Conservation (phyloP, 148 eudicot species). For the Cornus suecica region DNA sequence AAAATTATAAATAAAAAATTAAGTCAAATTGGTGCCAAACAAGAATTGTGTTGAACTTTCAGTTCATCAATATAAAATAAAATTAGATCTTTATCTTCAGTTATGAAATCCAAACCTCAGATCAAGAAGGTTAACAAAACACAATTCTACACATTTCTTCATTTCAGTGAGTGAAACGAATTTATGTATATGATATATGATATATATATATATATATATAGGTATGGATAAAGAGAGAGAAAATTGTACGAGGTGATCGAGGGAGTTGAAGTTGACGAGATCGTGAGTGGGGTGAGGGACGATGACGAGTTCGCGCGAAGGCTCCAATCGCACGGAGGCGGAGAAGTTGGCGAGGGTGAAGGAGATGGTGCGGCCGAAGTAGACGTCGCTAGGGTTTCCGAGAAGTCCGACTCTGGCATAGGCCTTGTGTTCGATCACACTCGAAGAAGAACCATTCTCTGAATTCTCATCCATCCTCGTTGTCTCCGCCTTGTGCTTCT, state of each 20-base stretch:
- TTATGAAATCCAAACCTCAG: neutral
- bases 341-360: constrained; percentile 66
- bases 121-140: constrained; percentile 10
- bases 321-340: constrained; percentile 65
- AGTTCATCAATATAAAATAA: neutral
- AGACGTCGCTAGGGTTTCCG: constrained; percentile 95
- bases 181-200: too few relatives aligned
- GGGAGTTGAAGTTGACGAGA: constrained; percentile 72
- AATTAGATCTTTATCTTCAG: neutral
- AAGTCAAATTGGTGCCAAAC: too few relatives aligned
- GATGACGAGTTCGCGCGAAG: constrained; percentile 59
- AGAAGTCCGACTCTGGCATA: constrained; percentile 79
- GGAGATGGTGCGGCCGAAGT: constrained; percentile 67
- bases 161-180: too few relatives aligned
- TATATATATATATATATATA: too few relatives aligned
- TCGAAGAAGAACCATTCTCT: neutral
- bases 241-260: constrained; percentile 55
- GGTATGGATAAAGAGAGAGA: neutral
- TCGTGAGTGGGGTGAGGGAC: constrained; percentile 79
- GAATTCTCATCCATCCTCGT: neutral
- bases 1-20: too few relatives aligned
- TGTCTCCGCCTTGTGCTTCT: neutral
- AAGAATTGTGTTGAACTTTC: neutral
- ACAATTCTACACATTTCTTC: too few relatives aligned
- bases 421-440: constrained; percentile 58